phyloP scores from a whole-genome alignment of 164 flowering plant genomes.

The Nymphaea thermarum region DNA sequence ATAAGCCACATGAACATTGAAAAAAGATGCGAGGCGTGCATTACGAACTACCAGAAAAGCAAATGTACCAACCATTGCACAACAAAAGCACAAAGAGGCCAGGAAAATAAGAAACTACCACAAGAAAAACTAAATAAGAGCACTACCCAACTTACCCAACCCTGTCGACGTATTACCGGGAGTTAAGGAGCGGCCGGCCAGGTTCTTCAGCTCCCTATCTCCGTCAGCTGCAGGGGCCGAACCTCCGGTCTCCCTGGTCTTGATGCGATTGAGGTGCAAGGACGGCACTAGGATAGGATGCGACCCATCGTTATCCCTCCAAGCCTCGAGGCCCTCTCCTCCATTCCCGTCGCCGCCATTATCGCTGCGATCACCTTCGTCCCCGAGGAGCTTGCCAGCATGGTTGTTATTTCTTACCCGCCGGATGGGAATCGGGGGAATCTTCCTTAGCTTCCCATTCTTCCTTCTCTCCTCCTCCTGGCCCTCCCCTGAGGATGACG shows the following conservation, averaged over 20 bases:
- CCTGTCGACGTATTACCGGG: neutral
- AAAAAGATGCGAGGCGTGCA: too few species aligned
- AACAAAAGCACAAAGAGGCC: too few species aligned
- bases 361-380: neutral
- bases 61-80: too few species aligned
- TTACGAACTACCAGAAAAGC: too few species aligned
- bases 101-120: neutral
- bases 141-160: neutral
- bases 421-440: neutral
- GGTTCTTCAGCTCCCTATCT: neutral
- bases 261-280: neutral
- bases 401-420: neutral
- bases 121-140: neutral
- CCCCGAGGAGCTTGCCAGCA: neutral
- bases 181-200: neutral
- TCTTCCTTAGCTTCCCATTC: neutral
- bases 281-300: neutral
- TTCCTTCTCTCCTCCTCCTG: neutral
- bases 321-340: neutral
- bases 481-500: neutral
- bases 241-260: neutral
- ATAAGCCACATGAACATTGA: too few species aligned
- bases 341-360: neutral
- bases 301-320: neutral
- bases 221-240: neutral